Evolutionary conservation across 1,284 basidiomycete genomes (phyloP), one percentile per base, ranked within the genome.

Genomic region (Boletus sp.): DNA sequence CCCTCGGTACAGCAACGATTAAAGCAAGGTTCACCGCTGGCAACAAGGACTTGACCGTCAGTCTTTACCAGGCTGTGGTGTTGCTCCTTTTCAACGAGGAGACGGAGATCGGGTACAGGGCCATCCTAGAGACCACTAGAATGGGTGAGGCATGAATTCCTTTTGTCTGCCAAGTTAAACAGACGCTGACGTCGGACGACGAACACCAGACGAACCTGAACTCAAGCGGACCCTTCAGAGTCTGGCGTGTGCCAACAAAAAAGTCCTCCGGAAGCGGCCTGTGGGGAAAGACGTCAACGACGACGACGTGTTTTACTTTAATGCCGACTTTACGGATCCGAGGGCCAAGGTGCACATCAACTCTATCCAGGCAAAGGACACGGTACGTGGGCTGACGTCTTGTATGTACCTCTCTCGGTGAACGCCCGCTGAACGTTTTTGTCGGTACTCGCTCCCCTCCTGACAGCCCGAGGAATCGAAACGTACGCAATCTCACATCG

Each of bases 11-110:
- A 3, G 85, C 84, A 39, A 84, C 79, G 3, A 63, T 97, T 46
- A 82, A 71, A 39, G 88, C 81, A 2, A 67, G 74, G 33, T 95
- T 96, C 70, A 73, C 70, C 23, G 69, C 71, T 2, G 90, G 84
- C 0, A 69, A 73, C 57, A 97, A 97, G 68, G 94, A 98, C 68
- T 76, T 99, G 33, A 83, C 85, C 8, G 86, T 99, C 53, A 94
- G 90, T 58, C 73, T 97, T 59, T 94, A 91, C 67, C 96, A 99
- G 67, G 86, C 88, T 0, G 68, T 91, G 5, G 80, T 96, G 2
- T 70, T 99, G 1, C 69, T 98, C n/a, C 74, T 93, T n/a, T 99
- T 98, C 77, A 94, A 95, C 59, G 78, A 87, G 1, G 72, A 66
- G 36, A 61, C 57, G 26, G 78, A 81, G 54, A 65, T 92, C 2